Base-by-base conservation (phyloP, 23 red algal species). In the Cyanidiococcus yangmingshanensis region DNA sequence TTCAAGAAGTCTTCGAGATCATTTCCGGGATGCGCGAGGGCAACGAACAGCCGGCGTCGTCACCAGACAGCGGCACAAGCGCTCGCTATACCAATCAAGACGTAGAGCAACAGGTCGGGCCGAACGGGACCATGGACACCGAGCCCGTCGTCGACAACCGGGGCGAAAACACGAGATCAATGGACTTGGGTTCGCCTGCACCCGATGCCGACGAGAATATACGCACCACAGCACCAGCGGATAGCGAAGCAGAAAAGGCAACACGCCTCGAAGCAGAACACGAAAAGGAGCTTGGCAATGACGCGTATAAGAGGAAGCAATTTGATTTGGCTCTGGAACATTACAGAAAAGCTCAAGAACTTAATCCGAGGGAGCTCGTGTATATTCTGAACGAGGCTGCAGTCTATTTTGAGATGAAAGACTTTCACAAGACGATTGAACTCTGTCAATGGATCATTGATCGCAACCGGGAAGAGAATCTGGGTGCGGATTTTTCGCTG, bases 401-500 rank as follows among this genome's bases (percentile, higher is more conserved):
- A 21, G 94, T 87, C 31, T 75, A 90, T 67, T 58, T 98, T 0
- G 94, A 98, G 50, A 76, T 54, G 57, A 80, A 84, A 27, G 94
- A 98, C 41, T 79, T 59, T 27, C 85, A 87, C 16, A 79, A 41
- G 18, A 76, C 71, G 27, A 82, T 92, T 38, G 88, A 77, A 7
- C 84, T 90, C 36, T 98, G 94, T 76, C 76, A 91, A 25, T 45
- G 58, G 38, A 88, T 86, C 0, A 89, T 98, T 37, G 80, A 86
- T 0, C 76, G 77, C 59, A 98, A 98, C 59, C 67, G 32, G 37
- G 85, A 98, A 63, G 41, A 86, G 15, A 50, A 87, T 50, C 80
- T 98, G 38, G 79, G 89, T 2, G 89, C 94, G 0, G 94, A 98
- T 75, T 98, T 89, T 78, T 89, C 88, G 82, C 74, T 98, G 29